Evolutionary conservation across 1,139 yeast genomes (phyloP).

Genomic region (Yamadazyma dushanensis): DNA sequence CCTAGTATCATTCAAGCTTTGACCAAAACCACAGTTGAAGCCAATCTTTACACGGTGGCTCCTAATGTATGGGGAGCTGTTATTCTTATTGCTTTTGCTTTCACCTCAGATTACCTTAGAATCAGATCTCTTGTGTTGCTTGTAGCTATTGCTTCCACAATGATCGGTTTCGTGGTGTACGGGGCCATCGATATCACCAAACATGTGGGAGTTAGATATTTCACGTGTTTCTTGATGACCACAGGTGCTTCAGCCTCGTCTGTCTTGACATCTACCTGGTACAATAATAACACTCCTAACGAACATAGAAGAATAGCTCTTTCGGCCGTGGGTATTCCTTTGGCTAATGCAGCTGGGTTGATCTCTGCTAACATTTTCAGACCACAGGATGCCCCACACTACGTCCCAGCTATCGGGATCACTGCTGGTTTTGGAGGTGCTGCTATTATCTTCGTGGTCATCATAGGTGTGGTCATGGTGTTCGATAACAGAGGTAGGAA

Average conservation of each 20-base stretch:
- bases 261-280: slow-evolving; percentile 51
- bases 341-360: slow-evolving; percentile 35
- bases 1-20: slow-evolving; percentile 32
- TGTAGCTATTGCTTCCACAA: slow-evolving; percentile 35
- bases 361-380: slow-evolving; percentile 32
- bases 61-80: slow-evolving; percentile 34
- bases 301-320: slow-evolving; percentile 34
- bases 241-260: slow-evolving; percentile 34
- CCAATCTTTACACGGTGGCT: slow-evolving; percentile 31
- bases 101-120: slow-evolving; percentile 25
- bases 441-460: slow-evolving; percentile 23
- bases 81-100: slow-evolving; percentile 22
- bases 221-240: slow-evolving; percentile 36
- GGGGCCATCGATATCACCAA: slow-evolving; percentile 41
- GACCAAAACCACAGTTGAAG: slow-evolving; percentile 29
- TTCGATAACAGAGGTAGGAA: slow-evolving; percentile 45
- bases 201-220: slow-evolving; percentile 41
- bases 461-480: slow-evolving; percentile 29
- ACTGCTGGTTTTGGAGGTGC: slow-evolving; percentile 36
- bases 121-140: slow-evolving; percentile 37
- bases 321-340: slow-evolving; percentile 31
- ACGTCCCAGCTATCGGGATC: slow-evolving; percentile 31
- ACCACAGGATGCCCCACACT: slow-evolving; percentile 31
- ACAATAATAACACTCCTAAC: slow-evolving; percentile 50
- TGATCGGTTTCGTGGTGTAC: slow-evolving; percentile 46